Base-by-base conservation (phyloP, 2,329 filamentous ascomycete genomes). In the Ophiostoma piceae region DNA sequence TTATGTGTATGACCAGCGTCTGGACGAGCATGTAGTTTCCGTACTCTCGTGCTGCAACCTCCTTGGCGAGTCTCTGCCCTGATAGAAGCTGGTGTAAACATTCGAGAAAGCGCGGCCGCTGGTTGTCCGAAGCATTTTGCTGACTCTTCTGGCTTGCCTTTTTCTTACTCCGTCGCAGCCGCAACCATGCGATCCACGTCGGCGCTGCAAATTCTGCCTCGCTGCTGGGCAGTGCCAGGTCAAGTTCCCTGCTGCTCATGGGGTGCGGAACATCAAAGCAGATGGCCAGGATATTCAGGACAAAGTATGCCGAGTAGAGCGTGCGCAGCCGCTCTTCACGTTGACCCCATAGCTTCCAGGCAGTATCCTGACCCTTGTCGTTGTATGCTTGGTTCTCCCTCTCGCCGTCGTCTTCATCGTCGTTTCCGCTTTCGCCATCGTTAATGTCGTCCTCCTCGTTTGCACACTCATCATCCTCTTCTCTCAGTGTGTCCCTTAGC, bases 21-120 rank as follows among this genome's bases (percentile, higher is more conserved):
- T 66, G 60, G 3, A 69, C 39, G 29, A 69, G 68, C 60, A 69
- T 29, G 41, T 69, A 69, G 60, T 69, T 69, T 16, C 60, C 68
- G 26, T 65, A 69, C 43, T 64, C 68, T 1, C 57, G 57, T 7
- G 39, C 60, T 14, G 37, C 60, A 16, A 37, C 57, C 16, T 62
- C 68, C 39, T 54, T 51, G 41, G 57, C 29, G 5, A 69, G 68
- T 9, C 54, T 29, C 43, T 69, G 60, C 12, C 68, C 68, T 29
- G 12, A 2, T 5, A 69, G 68, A 2, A 69, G 60, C 41, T 69
- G 68, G 9, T 32, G 60, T 8, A 66, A 41, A 14, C 60, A 57
- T 14, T 22, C 3, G 11, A 57, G 51, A 29, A 57, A 57, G 51
- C 51, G 51, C 22, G 51, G 51, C n/a, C n/a, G 22, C 51, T 57